Evolutionary conservation across 2,329 filamentous ascomycete genomes (phyloP).

Genomic region (Aspergillus floridensis): DNA sequence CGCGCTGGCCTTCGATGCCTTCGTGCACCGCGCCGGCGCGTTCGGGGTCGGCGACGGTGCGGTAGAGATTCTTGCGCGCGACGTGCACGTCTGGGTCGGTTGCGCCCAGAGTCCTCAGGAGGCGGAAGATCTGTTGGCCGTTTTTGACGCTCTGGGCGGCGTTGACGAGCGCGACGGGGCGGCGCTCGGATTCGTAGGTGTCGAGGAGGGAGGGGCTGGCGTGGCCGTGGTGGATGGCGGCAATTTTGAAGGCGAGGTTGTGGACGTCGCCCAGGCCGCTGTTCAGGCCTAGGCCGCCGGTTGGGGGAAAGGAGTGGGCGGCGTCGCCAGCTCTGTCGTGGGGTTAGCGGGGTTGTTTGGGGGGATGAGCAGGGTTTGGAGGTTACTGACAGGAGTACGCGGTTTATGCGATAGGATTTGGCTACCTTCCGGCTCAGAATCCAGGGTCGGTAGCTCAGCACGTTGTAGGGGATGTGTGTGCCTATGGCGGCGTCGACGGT

Average conservation of each 20-base stretch:
- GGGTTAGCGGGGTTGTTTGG: background rate
- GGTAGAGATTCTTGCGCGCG: conserved; percentile 10
- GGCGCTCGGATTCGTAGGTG: conserved; percentile 40
- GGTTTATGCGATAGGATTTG: conserved; percentile 35
- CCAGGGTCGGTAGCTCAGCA: conserved; percentile 45
- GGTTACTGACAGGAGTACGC: conserved; percentile 38
- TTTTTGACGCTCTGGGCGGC: conserved; percentile 47
- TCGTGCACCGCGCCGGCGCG: conserved; percentile 6
- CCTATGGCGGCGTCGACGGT: conserved; percentile 31
- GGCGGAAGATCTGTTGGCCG: conserved; percentile 42
- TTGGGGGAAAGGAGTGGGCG: conserved; percentile 54
- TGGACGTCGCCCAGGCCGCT: conserved; percentile 51
- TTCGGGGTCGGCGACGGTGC: conserved; percentile 4
- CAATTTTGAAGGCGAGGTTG: conserved; percentile 48
- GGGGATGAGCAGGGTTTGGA: background rate
- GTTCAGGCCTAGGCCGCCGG: conserved; percentile 56
- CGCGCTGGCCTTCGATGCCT: conserved; percentile 14
- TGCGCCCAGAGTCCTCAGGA: conserved; percentile 41
- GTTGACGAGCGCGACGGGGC: conserved; percentile 41
- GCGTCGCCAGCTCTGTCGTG: conserved; percentile 49
- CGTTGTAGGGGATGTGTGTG: conserved; percentile 32
- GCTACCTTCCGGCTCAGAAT: conserved; percentile 44
- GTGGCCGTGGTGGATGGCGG: conserved; percentile 36
- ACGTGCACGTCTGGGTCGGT: conserved; percentile 21
- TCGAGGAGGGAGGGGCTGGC: conserved; percentile 29